phyloP scores from a whole-genome alignment of 352 stramenopile species.

The Phytopythium kandeliae region DNA sequence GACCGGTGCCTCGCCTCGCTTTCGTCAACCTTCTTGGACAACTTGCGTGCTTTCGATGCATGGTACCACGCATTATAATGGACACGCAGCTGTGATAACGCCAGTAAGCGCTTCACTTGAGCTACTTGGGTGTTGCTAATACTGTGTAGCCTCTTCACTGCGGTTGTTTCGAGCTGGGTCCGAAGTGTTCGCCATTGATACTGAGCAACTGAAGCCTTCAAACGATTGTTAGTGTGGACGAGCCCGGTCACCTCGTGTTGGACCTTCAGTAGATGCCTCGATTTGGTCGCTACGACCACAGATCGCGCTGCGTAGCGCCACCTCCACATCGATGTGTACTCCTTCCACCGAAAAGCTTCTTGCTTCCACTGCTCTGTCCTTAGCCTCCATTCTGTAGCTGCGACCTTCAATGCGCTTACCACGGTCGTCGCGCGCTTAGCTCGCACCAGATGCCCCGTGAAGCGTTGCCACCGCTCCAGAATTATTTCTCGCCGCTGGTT shows the following conservation, averaged over 20 bases:
- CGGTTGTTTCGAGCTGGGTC: neutral
- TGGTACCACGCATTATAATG: neutral
- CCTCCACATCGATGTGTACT: neutral
- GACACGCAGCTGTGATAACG: neutral
- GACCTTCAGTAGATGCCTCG: neutral
- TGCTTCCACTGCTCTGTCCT: neutral
- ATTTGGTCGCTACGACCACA: neutral
- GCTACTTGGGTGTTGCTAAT: neutral
- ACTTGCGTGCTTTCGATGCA: neutral
- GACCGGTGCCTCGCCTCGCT: slow-evolving; percentile 8
- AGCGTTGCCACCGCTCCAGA: neutral
- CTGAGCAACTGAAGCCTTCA: neutral
- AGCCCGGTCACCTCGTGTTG: neutral
- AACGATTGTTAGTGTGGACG: neutral
- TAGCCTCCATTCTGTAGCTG: neutral
- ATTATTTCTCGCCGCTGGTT: neutral
- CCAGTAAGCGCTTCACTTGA: neutral
- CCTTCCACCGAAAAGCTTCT: neutral
- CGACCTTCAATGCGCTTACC: neutral
- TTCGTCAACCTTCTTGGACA: slow-evolving; percentile 7
- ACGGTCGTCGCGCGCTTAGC: neutral
- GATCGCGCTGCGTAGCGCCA: neutral
- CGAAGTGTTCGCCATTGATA: neutral
- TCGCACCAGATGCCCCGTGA: neutral
- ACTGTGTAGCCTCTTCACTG: neutral